Evolutionary conservation across 2,329 filamentous ascomycete genomes (phyloP), one percentile per base, ranked within the genome.

Genomic region (Pseudogymnoascus sp.): DNA sequence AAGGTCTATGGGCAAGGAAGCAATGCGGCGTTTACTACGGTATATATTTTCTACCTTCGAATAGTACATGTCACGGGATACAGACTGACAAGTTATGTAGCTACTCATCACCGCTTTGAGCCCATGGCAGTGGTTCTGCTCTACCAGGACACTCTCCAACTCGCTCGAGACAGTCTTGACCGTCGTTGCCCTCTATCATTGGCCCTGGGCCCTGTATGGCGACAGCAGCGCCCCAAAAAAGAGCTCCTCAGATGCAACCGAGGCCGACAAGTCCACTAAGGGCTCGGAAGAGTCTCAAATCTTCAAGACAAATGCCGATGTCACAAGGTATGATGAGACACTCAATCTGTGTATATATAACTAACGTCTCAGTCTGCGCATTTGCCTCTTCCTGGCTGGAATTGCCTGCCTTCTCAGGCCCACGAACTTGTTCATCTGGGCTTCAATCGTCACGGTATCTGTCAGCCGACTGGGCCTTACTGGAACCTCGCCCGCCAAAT

Each of bases 81-180:
- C 5, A 21, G 8, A 36, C 64, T 21, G 21, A 31, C 29, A 59
- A 6, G 15, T 15, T 63, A 39, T 44, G 55, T 73, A 92, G 87
- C 79, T 96, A 51, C 81, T 83, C 63, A 81, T 94, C 75, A 87
- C 86, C 2, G 74, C 89, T 44, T 78, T 86, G 69, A 96, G 86
- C 74, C 91, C 94, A 5, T 99, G 94, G 92, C 91, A 97, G 74
- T 97, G 91, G 90, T 97, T 94, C 75, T 94, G 89, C 76, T 94
- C 92, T 1, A 93, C 92, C 0, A 84, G 94, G 55, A 96, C 94
- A 0, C 88, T 99, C 71, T 97, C 93, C 61, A 99, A 99, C 76
- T 94, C 88, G 60, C 79, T 97, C 4, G 94, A 99, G 78, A 91
- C 89, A n/a, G 90, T 89, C 0, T 77, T 99, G 68, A 97, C 93